Base-by-base conservation (phyloP, 176 grass and related monocot genomes). In the Leersia perrieri region DNA sequence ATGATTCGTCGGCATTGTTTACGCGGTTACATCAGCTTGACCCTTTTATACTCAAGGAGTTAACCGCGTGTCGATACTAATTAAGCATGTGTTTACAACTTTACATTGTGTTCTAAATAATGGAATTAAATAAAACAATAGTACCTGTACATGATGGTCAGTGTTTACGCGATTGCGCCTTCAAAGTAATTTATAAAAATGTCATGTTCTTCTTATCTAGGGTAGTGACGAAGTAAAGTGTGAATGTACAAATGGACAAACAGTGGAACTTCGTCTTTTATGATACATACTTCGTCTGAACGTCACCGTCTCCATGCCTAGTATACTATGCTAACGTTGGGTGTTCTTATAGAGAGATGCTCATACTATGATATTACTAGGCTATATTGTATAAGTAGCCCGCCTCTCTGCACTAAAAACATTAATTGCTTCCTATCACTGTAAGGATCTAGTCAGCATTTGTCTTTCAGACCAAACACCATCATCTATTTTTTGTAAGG, bases 381-480 rank as follows among this genome's bases (percentile, higher is more conserved):
- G n/a, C n/a, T n/a, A n/a, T n/a, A n/a, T n/a, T n/a, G n/a, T n/a
- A n/a, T n/a, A n/a, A 47, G 44, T 18, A 18, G 47, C 49, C 16
- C 11, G 80, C 72, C 73, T 49, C 40, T 66, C 53, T 20, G 69
- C 33, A 44, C 35, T 8, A 22, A 53, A 53, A 51, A 51, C 45
- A 51, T 51, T n/a, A n/a, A n/a, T n/a, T 1, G 5, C 49, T 45
- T 5, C 28, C 49, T 9, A 11, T 25, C 81, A 11, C 25, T 42
- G 4, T 44, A 68, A 61, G 36, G 31, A 22, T 51, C 28, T 35
- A 78, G 41, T 73, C 86, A 88, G 44, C 68, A 30, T 18, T n/a
- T n/a, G n/a, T n/a, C n/a, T n/a, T 40, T 30, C 73, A 58, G n/a
- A 23, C 9, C 53, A 58, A 58, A 58, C n/a, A 58, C n/a, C 8